phyloP scores from a whole-genome alignment of 192 early-diverging fungal genomes.

The Backusella psychrophila region DNA sequence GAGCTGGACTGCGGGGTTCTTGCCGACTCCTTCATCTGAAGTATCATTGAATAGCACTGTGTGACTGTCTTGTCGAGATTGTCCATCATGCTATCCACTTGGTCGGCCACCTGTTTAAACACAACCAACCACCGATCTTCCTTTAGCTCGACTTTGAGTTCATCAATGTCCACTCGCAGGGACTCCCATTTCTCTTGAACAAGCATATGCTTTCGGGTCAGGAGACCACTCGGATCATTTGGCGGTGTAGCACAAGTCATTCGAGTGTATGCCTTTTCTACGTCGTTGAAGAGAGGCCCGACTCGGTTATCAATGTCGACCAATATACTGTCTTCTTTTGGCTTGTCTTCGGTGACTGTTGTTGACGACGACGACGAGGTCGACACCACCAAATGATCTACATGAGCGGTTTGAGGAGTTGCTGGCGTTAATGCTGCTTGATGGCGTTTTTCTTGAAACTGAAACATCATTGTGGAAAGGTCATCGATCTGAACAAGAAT shows the following conservation, averaged over 20 bases:
- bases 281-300: constrained; percentile 46
- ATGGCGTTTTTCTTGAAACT: constrained; percentile 42
- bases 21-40: constrained; percentile 2
- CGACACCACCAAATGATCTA: not conserved
- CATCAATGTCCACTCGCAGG: constrained; percentile 51
- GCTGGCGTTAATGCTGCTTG: not conserved
- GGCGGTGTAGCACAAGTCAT: constrained; percentile 29
- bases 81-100: constrained; percentile 57
- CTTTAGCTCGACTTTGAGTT: constrained; percentile 55
- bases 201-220: constrained; percentile 29
- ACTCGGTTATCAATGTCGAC: constrained; percentile 51
- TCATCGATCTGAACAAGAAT: constrained; percentile 44
- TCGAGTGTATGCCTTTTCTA: constrained; percentile 44
- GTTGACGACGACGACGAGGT: not conserved
- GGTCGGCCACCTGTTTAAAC: constrained; percentile 51
- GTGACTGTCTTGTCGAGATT: constrained; percentile 48
- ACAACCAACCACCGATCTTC: constrained; percentile 56
- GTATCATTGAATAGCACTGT: constrained; percentile 38
- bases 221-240: constrained; percentile 29
- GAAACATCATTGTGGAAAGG: constrained; percentile 40
- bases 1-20: not conserved
- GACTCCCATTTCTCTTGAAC: constrained; percentile 50
- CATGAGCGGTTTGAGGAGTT: not conserved
- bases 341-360: not conserved
- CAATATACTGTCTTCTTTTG: constrained; percentile 32